Base-by-base conservation (phyloP, 108 stramenopile species). In the Nitzschia palea region DNA sequence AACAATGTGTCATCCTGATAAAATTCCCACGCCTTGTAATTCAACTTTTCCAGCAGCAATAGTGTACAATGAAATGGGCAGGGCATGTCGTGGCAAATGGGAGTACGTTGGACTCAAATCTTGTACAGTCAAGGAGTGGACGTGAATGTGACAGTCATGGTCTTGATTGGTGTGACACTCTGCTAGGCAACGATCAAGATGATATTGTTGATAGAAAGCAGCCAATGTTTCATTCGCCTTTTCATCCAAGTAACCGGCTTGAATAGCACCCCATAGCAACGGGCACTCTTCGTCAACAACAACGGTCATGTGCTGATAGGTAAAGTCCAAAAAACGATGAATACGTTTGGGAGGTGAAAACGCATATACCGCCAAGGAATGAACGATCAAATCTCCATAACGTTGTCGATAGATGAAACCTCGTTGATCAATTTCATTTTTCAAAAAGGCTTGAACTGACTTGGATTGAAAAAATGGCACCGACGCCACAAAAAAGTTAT, bases 251-350 rank as follows among this genome's bases (percentile, higher is more conserved):
- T 55, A 55, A 3, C 54, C 54, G 26, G 54, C 54, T 33, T 55
- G 54, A 55, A 55, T 5, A 28, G 30, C 31, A 5, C 54, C 54
- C 54, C 54, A 55, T 14, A 33, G 29, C 8, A 55, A 20, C 18
- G 9, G 28, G 29, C 54, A 55, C 25, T 14, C 10, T 15, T 55
- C 14, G 6, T 55, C 28, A 4, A 20, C 47, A 20, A 48, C 18
- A 51, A 51, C 29, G 0, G 70, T 65, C 36, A 74, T 64, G 64
- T 83, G 82, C 30, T 71, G 65, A 55, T 83, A 83, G 55, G 79
- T 69, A 45, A 79, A 83, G 55, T 80, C 82, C 43, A 67, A 67
- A 61, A 83, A 83, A 57, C 77, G 73, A 34, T 83, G 75, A 44
- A 83, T 77, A 32, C 65, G 42, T 0, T 68, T 58, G 30, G 78